These are phyloP conservation scores for Jacaranda mimosifolia DNA, from an alignment of 257 asterid genomes.

Conservation along the genomic window DNA sequence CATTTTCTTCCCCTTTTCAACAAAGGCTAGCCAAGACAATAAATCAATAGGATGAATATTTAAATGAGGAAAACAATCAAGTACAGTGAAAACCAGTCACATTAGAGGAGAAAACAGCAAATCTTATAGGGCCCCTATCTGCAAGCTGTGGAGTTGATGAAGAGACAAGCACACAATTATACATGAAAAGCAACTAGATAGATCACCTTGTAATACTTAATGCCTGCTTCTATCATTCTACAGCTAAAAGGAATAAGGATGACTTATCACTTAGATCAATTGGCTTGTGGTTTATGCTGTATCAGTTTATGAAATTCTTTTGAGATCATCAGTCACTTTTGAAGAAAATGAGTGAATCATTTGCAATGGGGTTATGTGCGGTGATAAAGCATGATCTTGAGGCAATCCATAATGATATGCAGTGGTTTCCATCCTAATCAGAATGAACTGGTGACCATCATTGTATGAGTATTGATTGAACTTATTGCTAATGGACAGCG, in stretches of 20 bases:
- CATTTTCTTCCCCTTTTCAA: slow-evolving; percentile 6
- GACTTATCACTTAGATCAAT: neutral
- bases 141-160: slow-evolving; percentile 23
- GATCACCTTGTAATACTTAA: neutral
- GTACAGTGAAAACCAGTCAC: slow-evolving; percentile 26
- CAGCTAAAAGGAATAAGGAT: neutral
- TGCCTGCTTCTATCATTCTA: slow-evolving; percentile 3
- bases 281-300: neutral
- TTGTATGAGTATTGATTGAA: neutral
- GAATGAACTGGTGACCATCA: no score
- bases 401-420: neutral
- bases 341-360: neutral
- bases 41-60: slow-evolving; percentile 21
- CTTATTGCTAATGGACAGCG: neutral
- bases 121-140: neutral
- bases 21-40: slow-evolving; percentile 21
- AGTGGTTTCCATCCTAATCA: neutral
- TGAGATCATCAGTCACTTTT: neutral
- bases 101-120: slow-evolving; percentile 14
- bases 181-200: slow-evolving; percentile 9
- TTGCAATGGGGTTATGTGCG: neutral
- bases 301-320: neutral
- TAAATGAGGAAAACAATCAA: slow-evolving; percentile 17
- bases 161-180: slow-evolving; percentile 2
- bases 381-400: slow-evolving; percentile 5